Percentiles rank a stretch among this genome's conserved stretches.
phyloP scores from a whole-genome alignment of 2,329 filamentous ascomycete genomes.

The Aureobasidium sp. region DNA sequence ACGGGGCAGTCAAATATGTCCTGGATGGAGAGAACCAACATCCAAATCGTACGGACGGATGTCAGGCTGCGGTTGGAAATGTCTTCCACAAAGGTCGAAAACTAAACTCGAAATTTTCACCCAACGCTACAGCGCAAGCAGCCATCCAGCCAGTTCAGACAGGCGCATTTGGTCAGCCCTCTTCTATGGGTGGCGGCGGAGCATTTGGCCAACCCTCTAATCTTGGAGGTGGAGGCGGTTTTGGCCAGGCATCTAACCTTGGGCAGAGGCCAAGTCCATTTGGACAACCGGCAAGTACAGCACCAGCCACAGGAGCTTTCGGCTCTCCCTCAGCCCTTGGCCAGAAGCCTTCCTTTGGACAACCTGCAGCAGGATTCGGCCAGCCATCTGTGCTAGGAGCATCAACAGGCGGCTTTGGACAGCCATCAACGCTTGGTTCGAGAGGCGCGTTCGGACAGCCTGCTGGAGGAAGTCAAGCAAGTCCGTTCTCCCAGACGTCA shows the following conservation, averaged over 20 bases:
- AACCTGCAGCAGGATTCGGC: constrained; percentile 18
- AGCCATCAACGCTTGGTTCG: background rate
- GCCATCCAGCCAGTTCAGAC: background rate
- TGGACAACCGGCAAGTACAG: constrained; percentile 1
- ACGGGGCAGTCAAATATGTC: constrained; percentile 66
- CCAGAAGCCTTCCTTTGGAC: constrained; percentile 23
- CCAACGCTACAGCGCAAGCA: background rate
- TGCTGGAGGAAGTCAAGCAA: background rate
- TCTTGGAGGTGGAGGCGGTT: constrained; percentile 3
- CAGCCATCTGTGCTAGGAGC: constrained; percentile 10
- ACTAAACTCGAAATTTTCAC: constrained; percentile 24
- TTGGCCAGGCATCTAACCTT: constrained; percentile 17
- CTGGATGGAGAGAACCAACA: constrained; percentile 60
- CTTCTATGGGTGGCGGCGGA: constrained; percentile 7
- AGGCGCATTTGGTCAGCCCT: constrained; percentile 20
- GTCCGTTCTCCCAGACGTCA: constrained; percentile 15
- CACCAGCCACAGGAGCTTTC: background rate
- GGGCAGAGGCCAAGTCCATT: constrained; percentile 11
- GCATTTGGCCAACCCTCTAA: constrained; percentile 14
- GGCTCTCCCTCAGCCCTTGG: constrained; percentile 2
- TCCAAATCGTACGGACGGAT: constrained; percentile 66
- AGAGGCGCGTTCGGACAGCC: background rate
- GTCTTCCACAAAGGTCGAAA: constrained; percentile 2
- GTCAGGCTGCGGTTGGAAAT: constrained; percentile 33
- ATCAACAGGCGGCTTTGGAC: background rate